Conservation (phyloP, 2,329 filamentous ascomycete genomes). For the Lithohypha guttulata region DNA sequence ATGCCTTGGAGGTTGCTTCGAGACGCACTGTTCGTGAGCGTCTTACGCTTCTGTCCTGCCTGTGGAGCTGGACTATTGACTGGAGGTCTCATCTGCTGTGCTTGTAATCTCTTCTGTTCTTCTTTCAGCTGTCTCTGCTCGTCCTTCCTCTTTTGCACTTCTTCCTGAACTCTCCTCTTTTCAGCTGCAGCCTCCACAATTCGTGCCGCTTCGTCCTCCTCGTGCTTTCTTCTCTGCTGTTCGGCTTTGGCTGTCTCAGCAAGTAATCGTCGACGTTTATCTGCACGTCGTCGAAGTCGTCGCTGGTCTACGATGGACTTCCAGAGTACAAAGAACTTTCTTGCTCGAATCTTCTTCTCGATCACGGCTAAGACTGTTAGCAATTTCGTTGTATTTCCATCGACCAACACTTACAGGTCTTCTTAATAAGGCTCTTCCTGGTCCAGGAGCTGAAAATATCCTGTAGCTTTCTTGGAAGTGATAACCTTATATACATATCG, state of each 20-base stretch:
- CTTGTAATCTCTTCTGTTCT: no score
- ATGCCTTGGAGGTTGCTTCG: conserved; percentile 4
- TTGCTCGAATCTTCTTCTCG: conserved; percentile 24
- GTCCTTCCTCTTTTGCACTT: conserved; percentile 11
- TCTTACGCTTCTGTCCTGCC: conserved; percentile 21
- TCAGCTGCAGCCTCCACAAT: conserved; percentile 15
- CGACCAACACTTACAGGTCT: conserved; percentile 2
- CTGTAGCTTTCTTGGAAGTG: background rate
- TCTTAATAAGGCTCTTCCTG: background rate
- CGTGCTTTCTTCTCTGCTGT: conserved; percentile 16
- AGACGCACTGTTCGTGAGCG: conserved; percentile 9
- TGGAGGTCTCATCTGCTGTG: no score
- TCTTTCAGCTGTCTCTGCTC: conserved; percentile 8
- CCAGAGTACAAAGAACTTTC: conserved; percentile 31
- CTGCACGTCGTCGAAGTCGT: conserved; percentile 27
- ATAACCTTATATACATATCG: conserved; percentile 8
- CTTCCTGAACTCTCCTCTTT: conserved; percentile 9
- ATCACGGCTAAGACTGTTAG: conserved; percentile 22
- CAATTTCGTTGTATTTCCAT: no score
- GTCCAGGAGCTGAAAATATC: background rate
- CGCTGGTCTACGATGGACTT: conserved; percentile 27
- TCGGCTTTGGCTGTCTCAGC: conserved; percentile 19
- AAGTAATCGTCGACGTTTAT: conserved; percentile 27
- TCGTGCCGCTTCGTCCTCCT: conserved; percentile 17
- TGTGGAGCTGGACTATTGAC: conserved; percentile 9